Conservation (phyloP, 2,329 filamentous ascomycete genomes). For the Penicillium sp. region DNA sequence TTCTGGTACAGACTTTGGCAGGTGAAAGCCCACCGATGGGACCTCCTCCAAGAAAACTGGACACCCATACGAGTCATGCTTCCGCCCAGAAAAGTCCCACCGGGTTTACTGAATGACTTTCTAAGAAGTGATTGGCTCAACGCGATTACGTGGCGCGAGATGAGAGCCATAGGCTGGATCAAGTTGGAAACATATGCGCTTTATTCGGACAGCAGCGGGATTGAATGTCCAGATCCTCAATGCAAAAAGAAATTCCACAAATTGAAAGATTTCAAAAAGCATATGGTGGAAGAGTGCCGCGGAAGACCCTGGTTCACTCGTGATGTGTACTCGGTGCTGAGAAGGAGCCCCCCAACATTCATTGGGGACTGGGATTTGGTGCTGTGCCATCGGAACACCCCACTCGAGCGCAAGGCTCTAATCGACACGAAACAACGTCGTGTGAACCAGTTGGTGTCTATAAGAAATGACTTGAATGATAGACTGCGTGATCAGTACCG, state of each 20-base stretch:
- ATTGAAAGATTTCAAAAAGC: neutral
- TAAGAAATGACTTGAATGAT: neutral
- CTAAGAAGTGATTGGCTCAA: neutral
- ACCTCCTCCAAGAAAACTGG: neutral
- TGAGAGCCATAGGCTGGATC: neutral
- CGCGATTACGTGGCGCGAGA: neutral
- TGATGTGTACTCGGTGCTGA: neutral
- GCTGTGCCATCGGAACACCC: neutral
- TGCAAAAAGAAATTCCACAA: neutral
- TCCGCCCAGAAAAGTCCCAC: neutral
- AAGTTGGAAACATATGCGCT: neutral
- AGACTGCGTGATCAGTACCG: neutral
- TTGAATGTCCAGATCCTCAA: neutral
- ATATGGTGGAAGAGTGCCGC: neutral
- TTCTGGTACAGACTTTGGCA: neutral
- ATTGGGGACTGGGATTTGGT: neutral
- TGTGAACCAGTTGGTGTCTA: neutral
- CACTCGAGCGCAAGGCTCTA: neutral
- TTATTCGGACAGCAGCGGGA: neutral
- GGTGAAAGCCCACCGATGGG: neutral
- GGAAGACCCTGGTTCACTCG: neutral
- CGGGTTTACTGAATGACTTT: neutral
- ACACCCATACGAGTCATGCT: slow-evolving; percentile 5
- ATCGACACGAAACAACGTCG: slow-evolving; percentile 2
- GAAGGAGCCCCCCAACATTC: no score